Evolutionary conservation across 2,329 filamentous ascomycete genomes (phyloP).

Genomic region (Ascochyta fabae): DNA sequence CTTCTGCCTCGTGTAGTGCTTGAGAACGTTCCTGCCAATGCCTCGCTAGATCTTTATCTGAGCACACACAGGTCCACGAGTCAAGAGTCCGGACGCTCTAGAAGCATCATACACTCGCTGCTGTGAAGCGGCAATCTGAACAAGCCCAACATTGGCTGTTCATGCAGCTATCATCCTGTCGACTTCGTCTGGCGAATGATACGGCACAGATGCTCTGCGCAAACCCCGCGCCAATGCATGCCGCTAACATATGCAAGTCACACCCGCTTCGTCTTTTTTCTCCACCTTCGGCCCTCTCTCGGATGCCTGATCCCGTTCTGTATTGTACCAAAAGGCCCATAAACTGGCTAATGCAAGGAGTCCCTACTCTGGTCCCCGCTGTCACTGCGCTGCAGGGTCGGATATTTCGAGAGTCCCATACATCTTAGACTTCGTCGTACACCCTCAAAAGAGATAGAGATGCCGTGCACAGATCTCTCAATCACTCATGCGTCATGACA

Average conservation of each 20-base stretch:
- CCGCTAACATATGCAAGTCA: conserved; percentile 49
- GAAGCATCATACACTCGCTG: conserved; percentile 1
- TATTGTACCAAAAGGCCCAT: conserved; percentile 14
- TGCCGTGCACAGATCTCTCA: conserved; percentile 10
- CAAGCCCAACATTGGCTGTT: conserved; percentile 22
- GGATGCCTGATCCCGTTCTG: conserved; percentile 9
- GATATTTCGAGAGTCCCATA: conserved; percentile 14
- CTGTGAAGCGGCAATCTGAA: conserved; percentile 1
- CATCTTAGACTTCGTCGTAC: conserved; percentile 23
- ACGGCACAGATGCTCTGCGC: conserved; percentile 19
- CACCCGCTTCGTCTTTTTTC: conserved; percentile 29
- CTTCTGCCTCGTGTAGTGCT: conserved; percentile 3
- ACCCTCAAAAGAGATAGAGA: conserved; percentile 15
- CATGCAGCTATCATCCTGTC: conserved; percentile 25
- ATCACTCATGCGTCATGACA: conserved; percentile 23
- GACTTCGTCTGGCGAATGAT: conserved; percentile 31
- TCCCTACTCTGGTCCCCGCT: conserved; percentile 22
- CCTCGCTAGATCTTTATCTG: not conserved
- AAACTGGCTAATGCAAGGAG: conserved; percentile 38
- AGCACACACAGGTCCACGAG: not conserved
- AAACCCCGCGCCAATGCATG: conserved; percentile 38
- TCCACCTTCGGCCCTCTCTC: conserved; percentile 34
- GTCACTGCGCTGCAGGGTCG: conserved; percentile 34
- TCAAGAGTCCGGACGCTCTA: conserved; percentile 3
- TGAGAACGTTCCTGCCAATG: not conserved